Evolutionary conservation across 768 basidiomycete genomes (phyloP), one percentile per base, ranked within the genome.

Genomic region (Suillus variegatus): DNA sequence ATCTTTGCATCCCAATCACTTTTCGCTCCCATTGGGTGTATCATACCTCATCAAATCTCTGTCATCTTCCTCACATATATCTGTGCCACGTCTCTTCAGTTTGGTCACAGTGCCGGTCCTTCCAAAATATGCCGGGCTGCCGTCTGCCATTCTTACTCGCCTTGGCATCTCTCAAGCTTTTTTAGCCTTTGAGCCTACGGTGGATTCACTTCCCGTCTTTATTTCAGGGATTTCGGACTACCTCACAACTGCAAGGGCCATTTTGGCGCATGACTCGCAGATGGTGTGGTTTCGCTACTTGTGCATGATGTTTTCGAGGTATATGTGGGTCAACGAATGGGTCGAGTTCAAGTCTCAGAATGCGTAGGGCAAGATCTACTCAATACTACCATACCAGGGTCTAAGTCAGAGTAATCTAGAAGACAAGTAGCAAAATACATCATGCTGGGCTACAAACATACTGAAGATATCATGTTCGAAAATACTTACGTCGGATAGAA

Each of bases 291-390:
- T 94, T 80, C 85, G 95, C 49, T 94, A 91, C 86, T 78, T 95
- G 64, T 92, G 95, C 72, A 81, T 96, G 46, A 68, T 77, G 25
- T 92, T 90, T 72, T 95, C 93, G 20, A 83, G 90, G 64, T 94
- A 95, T 73, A 91, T 97, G 93, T 97, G 95, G 95, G 86, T 92
- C 35, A 95, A 95, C 67, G 89, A 92, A 68, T 93, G 93, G 86
- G 80, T 82, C 2, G 84, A 88, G 73, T 71, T 92, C 32, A 14
- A 43, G 38, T 36, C 69, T 18, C 12, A 60, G 58, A 18, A 41
- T 18, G 41, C 40, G 25, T 60, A 43, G 16, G 22, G 40, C 40
- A 18, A n/a, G n/a, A 56, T 56, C 12, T 22, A 57, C 16, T 41
- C 32, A 10, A 32, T 43, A 9, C 38, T 40, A 58, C 16, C 40